Percentiles rank a stretch among this genome's conserved stretches.
These are phyloP conservation scores for Hypoxylon sp. DNA, from an alignment of 2,329 filamentous ascomycete species.

Conservation along the genomic window DNA sequence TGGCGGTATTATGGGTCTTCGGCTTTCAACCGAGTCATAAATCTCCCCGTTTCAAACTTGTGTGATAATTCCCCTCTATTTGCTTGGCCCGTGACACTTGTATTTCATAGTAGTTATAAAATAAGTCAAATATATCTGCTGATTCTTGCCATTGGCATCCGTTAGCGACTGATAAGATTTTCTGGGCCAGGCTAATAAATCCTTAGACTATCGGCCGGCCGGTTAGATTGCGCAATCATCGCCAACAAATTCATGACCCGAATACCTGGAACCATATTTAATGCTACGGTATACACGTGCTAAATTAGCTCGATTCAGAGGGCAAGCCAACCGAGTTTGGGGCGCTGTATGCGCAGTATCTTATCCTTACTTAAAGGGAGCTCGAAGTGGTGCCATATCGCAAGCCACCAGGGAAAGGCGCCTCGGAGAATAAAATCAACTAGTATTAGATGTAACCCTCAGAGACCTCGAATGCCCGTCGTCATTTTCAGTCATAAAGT, in stretches of 20 bases:
- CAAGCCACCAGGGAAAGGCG: slow-evolving; percentile 11
- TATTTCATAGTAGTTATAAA: not conserved
- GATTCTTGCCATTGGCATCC: not conserved
- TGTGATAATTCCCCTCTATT: slow-evolving; percentile 9
- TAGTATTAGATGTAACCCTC: slow-evolving; percentile 14
- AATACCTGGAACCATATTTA: slow-evolving; percentile 20
- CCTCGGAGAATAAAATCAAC: slow-evolving; percentile 20
- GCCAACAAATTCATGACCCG: slow-evolving; percentile 15
- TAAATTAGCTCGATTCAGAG: slow-evolving; percentile 19
- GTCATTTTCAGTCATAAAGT: slow-evolving; percentile 17
- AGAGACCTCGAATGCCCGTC: not conserved
- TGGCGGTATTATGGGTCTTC: slow-evolving; percentile 37
- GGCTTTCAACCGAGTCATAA: slow-evolving; percentile 26
- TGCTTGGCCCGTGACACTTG: slow-evolving; percentile 11
- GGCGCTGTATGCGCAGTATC: slow-evolving; percentile 15
- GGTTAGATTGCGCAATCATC: slow-evolving; percentile 16
- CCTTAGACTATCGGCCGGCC: slow-evolving; percentile 11
- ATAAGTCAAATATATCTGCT: not conserved
- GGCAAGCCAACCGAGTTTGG: slow-evolving; percentile 3
- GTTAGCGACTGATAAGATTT: slow-evolving; percentile 6
- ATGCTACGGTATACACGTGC: slow-evolving; percentile 28
- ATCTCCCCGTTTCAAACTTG: slow-evolving; percentile 12
- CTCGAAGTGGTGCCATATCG: slow-evolving; percentile 6
- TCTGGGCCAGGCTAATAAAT: not conserved
- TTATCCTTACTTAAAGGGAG: slow-evolving; percentile 10